Conservation (phyloP, 176 grass and related monocot species). For the Saccharum spontaneum region DNA sequence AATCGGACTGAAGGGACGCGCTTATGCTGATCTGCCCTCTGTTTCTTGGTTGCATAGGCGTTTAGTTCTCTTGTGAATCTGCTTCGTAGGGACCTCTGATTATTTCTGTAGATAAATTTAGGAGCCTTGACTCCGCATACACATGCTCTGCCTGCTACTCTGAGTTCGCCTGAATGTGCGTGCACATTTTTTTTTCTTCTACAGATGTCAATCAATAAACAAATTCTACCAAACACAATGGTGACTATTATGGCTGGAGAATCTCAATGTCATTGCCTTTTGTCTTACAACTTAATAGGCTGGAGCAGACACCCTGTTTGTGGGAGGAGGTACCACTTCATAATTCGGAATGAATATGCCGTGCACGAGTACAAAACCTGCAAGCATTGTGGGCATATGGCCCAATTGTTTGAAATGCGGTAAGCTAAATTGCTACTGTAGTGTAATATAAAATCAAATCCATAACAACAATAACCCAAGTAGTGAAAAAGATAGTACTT, state of each 20-base stretch:
- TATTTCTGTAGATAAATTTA: not conserved
- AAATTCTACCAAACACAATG: not conserved
- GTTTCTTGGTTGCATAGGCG: not conserved
- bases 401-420: constrained; percentile 39
- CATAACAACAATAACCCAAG: too few species aligned
- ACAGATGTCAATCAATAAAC: not conserved
- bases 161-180: not conserved
- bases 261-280: constrained; percentile 18
- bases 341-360: constrained; percentile 51
- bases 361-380: constrained; percentile 37
- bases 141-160: not conserved
- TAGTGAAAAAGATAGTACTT: not conserved
- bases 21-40: not conserved
- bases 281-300: constrained; percentile 47
- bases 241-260: not conserved
- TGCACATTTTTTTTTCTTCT: not conserved
- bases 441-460: not conserved
- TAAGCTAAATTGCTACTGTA: constrained; percentile 12
- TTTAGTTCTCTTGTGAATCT: not conserved
- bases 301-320: constrained; percentile 83
- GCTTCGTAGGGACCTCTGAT: not conserved
- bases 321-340: constrained; percentile 72
- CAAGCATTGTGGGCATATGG: constrained; percentile 44
- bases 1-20: not conserved
- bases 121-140: not conserved